Evolutionary conservation across 352 stramenopile genomes (phyloP).

Genomic region (Phytophthora fragariae): DNA sequence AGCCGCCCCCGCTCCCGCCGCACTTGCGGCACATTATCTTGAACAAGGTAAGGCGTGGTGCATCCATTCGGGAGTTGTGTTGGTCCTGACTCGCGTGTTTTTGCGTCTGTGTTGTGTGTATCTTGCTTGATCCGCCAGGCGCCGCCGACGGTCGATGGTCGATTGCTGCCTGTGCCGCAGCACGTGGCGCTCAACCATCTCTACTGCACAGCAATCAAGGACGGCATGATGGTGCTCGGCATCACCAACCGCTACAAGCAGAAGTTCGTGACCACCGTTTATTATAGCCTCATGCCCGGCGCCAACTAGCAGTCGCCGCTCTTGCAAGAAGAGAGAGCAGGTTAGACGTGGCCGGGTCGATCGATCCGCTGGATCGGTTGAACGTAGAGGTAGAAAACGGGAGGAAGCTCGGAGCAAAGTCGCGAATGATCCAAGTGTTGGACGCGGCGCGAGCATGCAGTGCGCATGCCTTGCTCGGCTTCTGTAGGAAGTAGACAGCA

Average conservation of each 20-base stretch:
- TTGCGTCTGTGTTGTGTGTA: conserved; percentile 24
- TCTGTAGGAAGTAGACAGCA: conserved; percentile 46
- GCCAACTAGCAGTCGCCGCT: conserved; percentile 59
- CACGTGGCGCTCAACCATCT: conserved; percentile 99
- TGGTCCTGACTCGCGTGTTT: conserved; percentile 30
- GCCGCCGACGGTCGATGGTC: conserved; percentile 94
- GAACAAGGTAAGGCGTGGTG: conserved; percentile 92
- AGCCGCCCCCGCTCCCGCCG: conserved; percentile 97
- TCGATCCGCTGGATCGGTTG: background rate
- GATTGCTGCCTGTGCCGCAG: conserved; percentile 96
- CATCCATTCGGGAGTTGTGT: conserved; percentile 8
- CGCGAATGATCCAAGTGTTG: conserved; percentile 55
- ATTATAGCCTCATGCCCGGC: conserved; percentile 95
- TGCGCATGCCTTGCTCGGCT: conserved; percentile 35
- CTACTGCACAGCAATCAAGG: conserved; percentile 99
- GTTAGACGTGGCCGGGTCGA: conserved; percentile 13
- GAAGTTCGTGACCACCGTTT: conserved; percentile 98
- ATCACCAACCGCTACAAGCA: conserved; percentile 98
- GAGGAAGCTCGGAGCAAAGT: conserved; percentile 35
- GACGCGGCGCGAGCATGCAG: conserved; percentile 44
- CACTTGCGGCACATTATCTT: conserved; percentile 99
- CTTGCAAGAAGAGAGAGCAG: conserved; percentile 13
- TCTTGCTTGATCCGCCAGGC: conserved; percentile 53
- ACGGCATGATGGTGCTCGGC: conserved; percentile 99
- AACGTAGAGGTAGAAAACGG: conserved; percentile 35